phyloP scores from a whole-genome alignment of 345 rosid species.

The Sapria himalayana region DNA sequence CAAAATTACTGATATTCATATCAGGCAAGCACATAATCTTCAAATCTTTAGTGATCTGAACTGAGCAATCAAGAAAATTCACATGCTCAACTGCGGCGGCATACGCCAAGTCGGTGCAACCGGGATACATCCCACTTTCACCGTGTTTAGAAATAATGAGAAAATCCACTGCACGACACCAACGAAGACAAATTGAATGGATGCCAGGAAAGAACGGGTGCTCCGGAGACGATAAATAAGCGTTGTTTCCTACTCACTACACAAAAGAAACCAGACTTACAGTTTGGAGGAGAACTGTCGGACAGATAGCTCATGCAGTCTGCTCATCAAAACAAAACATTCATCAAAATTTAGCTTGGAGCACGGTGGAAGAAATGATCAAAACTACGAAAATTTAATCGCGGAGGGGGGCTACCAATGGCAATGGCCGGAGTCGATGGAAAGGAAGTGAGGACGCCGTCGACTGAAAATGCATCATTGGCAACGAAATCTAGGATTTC shows the following conservation, averaged over 20 bases:
- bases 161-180: constrained; percentile 17
- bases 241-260: no score
- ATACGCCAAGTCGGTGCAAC: constrained; percentile 71
- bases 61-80: constrained; percentile 60
- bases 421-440: constrained; percentile 65
- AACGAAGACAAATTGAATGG: background rate
- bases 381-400: no score
- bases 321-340: no score
- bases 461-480: constrained; percentile 71
- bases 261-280: no score
- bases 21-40: constrained; percentile 40
- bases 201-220: background rate
- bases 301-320: no score
- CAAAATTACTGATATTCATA: no score
- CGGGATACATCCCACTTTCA: constrained; percentile 85
- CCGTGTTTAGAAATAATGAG: constrained; percentile 53
- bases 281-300: no score
- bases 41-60: constrained; percentile 66
- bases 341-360: no score
- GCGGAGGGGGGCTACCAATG: constrained; percentile 19
- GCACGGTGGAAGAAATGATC: no score
- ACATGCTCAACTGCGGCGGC: constrained; percentile 51
- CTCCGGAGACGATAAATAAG: no score
- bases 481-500: constrained; percentile 49
- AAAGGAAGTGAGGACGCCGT: constrained; percentile 73